Base-by-base conservation (phyloP, 371 early-diverging fungal genomes). In the Syncephalastrum sp. region DNA sequence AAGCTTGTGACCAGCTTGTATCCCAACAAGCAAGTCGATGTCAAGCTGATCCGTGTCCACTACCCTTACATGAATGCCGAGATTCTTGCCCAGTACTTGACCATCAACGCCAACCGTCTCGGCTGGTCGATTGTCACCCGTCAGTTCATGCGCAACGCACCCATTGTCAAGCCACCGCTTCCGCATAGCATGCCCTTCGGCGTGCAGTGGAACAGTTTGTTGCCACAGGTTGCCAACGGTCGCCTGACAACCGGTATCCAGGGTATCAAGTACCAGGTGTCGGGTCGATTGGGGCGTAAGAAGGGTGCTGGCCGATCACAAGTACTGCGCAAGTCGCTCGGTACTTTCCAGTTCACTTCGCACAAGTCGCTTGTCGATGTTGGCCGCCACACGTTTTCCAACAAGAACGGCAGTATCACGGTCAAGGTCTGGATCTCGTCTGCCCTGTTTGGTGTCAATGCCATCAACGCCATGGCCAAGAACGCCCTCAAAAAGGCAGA, bases 51-150 rank as follows among this genome's bases (percentile, higher is more conserved):
- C 47, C 73, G 71, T 51, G 62, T 76, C 5, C 73, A 76, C 53
- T 79, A 79, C 54, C 80, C 80, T 51, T 79, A 79, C 49, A 70
- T 79, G 77, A 76, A 79, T 55, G 73, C 80, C 41, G 80, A 79
- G 48, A 76, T 79, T 57, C 67, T 79, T 24, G 74, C 80, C n/a
- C 70, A 76, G 59, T 79, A 76, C 54, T 57, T 79, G 52, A 70
- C 80, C 15, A 53, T 67, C 54, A 79, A 79, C 38, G 63, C 74
- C 27, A 59, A 74, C n/a, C 55, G 64, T 19, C 29, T 42, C 41
- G 68, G 72, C 14, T 79, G 80, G 80, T 63, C 71, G 50, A 57
- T 59, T 43, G 43, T 79, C 17, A 69, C 73, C 8, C 74, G 80
- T 50, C 61, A 68, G 50, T 79, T 76, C 50, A 68, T 76, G 66